A percentile compares a stretch with the other conserved stretches of the same genome.
phyloP scores from a whole-genome alignment of 108 stramenopile genomes.

The Conticribra weissflogii region DNA sequence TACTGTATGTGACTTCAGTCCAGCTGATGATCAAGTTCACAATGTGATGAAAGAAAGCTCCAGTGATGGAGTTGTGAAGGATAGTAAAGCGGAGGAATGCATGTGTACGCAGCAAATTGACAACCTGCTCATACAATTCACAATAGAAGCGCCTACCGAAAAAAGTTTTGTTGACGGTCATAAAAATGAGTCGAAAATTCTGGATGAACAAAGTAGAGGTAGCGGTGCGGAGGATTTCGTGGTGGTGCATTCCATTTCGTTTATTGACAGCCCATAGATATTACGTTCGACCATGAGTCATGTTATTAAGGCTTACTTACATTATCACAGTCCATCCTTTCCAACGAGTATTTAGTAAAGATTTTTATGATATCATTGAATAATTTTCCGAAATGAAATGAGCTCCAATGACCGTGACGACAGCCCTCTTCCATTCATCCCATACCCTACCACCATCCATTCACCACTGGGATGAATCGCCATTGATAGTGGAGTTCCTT shows the following conservation, averaged over 20 bases:
- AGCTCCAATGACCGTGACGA: slow-evolving; percentile 13
- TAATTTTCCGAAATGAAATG: slow-evolving; percentile 10
- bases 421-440: slow-evolving; percentile 28
- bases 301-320: no score
- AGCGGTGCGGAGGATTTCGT: slow-evolving; percentile 68
- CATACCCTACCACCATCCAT: slow-evolving; percentile 51
- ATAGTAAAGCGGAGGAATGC: slow-evolving; percentile 1
- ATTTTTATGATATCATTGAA: no score
- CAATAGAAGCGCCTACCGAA: slow-evolving; percentile 47
- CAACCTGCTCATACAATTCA: slow-evolving; percentile 71
- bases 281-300: no score
- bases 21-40: neutral
- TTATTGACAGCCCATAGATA: slow-evolving; percentile 16
- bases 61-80: neutral
- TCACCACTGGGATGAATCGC: slow-evolving; percentile 47
- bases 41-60: neutral
- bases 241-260: slow-evolving; percentile 49
- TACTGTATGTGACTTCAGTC: neutral
- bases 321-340: no score
- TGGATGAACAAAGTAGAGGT: slow-evolving; percentile 29
- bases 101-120: slow-evolving; percentile 84
- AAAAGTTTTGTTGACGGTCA: slow-evolving; percentile 35
- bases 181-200: slow-evolving; percentile 12
- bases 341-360: no score
- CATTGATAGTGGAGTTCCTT: slow-evolving; percentile 38